A percentile compares a stretch with the other conserved stretches of the same genome.
Conservation (phyloP, 352 stramenopile species). For the Phytopythium oedochilum region DNA sequence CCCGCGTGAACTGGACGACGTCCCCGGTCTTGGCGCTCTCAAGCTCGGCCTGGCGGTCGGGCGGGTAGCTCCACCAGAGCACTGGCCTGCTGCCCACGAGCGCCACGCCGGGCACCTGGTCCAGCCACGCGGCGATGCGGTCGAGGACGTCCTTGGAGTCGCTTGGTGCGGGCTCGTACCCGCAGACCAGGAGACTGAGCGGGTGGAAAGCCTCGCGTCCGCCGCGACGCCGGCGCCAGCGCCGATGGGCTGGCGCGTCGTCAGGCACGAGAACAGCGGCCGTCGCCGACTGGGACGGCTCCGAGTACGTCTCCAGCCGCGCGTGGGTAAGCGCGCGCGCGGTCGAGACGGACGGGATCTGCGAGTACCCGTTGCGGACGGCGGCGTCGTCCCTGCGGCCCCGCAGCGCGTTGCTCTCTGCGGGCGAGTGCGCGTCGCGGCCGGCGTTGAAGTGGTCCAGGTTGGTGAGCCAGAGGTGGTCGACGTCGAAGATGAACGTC, state of each 20-base stretch:
- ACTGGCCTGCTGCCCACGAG: slow-evolving; percentile 27
- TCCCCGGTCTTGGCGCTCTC: not conserved
- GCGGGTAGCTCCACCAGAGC: slow-evolving; percentile 52
- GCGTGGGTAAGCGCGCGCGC: slow-evolving; percentile 34
- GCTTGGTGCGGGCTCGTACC: slow-evolving; percentile 28
- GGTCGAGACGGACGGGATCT: slow-evolving; percentile 74
- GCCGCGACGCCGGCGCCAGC: slow-evolving; percentile 1
- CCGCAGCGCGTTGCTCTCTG: slow-evolving; percentile 24
- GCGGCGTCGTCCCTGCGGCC: slow-evolving; percentile 48
- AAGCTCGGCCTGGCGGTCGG: slow-evolving; percentile 14
- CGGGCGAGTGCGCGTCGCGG: not conserved
- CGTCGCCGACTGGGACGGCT: not conserved
- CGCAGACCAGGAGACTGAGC: slow-evolving; percentile 58
- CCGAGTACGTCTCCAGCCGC: not conserved
- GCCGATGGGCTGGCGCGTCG: not conserved
- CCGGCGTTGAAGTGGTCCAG: slow-evolving; percentile 79
- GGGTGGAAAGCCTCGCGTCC: slow-evolving; percentile 16
- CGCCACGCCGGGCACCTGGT: slow-evolving; percentile 36
- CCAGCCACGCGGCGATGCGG: slow-evolving; percentile 13
- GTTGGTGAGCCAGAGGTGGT: slow-evolving; percentile 90
- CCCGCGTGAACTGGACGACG: slow-evolving; percentile 35
- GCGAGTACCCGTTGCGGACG: slow-evolving; percentile 63
- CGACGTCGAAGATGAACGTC: slow-evolving; percentile 85
- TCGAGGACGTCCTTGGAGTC: not conserved
- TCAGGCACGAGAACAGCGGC: not conserved